Percentiles rank a stretch among this genome's conserved stretches.
Evolutionary conservation across 129 eudicot genomes (phyloP).

Genomic region (Scalesia atractyloides): DNA sequence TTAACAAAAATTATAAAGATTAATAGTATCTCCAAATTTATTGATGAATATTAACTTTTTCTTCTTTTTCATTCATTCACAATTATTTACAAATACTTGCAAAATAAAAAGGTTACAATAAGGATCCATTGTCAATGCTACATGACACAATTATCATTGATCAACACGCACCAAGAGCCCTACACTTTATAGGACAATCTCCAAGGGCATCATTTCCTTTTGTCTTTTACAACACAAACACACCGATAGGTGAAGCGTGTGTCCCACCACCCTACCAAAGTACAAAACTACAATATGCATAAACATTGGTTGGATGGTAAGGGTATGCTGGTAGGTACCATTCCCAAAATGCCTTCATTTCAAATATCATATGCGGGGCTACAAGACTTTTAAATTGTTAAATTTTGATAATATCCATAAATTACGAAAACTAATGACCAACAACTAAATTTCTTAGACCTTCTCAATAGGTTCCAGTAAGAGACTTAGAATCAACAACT

Average conservation of each 20-base stretch:
- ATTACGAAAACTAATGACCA: background rate
- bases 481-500: no score
- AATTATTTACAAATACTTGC: no score
- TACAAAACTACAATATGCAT: conserved; percentile 25
- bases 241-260: conserved; percentile 19
- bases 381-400: background rate
- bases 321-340: conserved; percentile 5
- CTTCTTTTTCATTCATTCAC: no score
- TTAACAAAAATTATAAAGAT: no score
- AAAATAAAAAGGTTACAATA: no score
- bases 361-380: background rate
- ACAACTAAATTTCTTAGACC: background rate
- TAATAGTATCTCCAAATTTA: no score
- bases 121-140: background rate
- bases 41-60: no score
- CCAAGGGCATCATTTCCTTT: conserved; percentile 31
- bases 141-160: conserved; percentile 9
- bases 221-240: conserved; percentile 34
- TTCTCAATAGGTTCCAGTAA: no score
- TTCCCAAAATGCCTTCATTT: conserved; percentile 18
- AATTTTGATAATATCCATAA: background rate
- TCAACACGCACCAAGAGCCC: conserved; percentile 24
- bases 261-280: conserved; percentile 38
- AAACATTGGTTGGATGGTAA: conserved; percentile 21
- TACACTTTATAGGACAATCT: conserved; percentile 32